Evolutionary conservation across 306 rosid species (phyloP).

Genomic region (Citrullus colocynthis): DNA sequence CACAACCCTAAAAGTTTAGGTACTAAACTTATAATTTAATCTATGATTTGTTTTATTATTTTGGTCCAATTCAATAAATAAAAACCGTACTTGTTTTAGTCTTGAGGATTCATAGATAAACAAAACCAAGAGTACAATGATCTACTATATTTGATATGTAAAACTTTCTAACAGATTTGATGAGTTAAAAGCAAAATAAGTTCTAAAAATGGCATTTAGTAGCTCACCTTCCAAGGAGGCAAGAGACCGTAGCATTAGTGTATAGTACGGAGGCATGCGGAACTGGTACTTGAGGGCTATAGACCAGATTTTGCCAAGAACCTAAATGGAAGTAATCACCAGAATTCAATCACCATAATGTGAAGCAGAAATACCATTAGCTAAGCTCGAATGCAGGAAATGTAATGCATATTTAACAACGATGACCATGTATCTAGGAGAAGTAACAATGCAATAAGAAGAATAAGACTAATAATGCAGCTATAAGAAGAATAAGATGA

Average conservation of each 20-base stretch:
- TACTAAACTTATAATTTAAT: too few species aligned
- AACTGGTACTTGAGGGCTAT: constrained; percentile 78
- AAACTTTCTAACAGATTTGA: background rate
- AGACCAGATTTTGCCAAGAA: constrained; percentile 85
- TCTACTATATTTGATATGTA: background rate
- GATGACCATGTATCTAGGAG: background rate
- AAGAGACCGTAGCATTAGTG: constrained; percentile 78
- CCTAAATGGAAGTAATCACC: constrained; percentile 37
- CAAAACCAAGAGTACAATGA: background rate
- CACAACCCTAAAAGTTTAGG: too few species aligned
- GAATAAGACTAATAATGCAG: background rate
- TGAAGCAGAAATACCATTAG: background rate
- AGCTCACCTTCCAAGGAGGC: constrained; percentile 86
- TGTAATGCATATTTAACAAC: background rate
- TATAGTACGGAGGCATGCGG: constrained; percentile 94
- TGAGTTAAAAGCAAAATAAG: background rate
- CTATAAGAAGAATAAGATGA: background rate
- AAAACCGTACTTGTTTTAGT: background rate
- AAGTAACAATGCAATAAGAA: background rate
- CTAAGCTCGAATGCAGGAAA: background rate
- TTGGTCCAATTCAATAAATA: background rate
- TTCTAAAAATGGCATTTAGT: background rate
- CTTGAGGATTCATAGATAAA: background rate
- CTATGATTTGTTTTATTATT: too few species aligned
- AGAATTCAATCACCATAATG: constrained; percentile 4